Evolutionary conservation across 345 rosid species (phyloP).

Genomic region (Moricandia moricandioides): DNA sequence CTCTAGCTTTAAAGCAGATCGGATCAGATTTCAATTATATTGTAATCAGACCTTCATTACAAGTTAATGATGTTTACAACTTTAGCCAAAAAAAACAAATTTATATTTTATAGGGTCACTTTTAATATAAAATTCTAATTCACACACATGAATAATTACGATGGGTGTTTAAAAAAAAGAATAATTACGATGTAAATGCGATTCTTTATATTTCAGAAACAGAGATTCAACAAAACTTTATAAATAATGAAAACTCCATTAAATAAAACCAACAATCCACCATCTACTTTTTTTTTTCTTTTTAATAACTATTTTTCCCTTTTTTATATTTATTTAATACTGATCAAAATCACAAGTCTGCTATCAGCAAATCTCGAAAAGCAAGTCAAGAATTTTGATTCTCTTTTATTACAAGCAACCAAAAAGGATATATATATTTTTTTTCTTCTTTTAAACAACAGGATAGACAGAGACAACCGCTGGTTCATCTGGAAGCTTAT

Average conservation of each 20-base stretch:
- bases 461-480: constrained; percentile 15
- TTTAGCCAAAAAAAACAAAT: neutral
- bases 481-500: constrained; percentile 22
- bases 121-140: neutral
- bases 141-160: neutral
- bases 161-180: too few relatives aligned
- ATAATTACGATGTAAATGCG: constrained; percentile 8
- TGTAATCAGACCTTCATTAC: too few relatives aligned
- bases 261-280: constrained; percentile 8
- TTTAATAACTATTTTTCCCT: neutral
- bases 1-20: too few relatives aligned
- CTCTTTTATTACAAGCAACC: neutral
- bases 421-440: neutral
- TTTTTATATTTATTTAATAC: neutral
- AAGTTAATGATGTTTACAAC: too few relatives aligned
- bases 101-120: neutral
- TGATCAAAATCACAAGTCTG: constrained; percentile 16
- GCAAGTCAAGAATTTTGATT: constrained; percentile 12
- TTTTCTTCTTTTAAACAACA: neutral
- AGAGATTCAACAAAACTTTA: constrained; percentile 8
- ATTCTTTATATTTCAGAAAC: constrained; percentile 2
- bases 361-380: neutral
- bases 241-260: neutral
- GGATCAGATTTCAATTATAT: too few relatives aligned
- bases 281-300: neutral